Conservation (phyloP, 371 early-diverging fungal species). For the Mortierella sp. region DNA sequence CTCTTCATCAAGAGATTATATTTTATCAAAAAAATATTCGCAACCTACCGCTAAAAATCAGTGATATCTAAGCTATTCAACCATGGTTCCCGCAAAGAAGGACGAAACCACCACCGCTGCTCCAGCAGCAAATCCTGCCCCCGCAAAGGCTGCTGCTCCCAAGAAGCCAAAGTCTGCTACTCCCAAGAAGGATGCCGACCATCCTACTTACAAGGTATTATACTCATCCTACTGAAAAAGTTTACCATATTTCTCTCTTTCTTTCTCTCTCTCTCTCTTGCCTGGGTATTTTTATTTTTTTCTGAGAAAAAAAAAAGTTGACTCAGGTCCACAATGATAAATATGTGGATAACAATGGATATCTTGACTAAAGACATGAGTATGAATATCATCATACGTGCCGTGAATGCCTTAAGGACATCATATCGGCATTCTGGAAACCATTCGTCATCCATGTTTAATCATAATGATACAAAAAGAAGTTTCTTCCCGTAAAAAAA, state of each 20-base stretch:
- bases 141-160: slow-evolving; percentile 33
- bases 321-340: slow-evolving; percentile 37
- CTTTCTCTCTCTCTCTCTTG: background rate
- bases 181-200: slow-evolving; percentile 51
- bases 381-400: background rate
- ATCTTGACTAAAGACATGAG: background rate
- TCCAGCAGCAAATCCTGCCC: slow-evolving; percentile 22
- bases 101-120: slow-evolving; percentile 14
- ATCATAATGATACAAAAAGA: slow-evolving; percentile 16
- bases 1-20: background rate
- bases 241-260: slow-evolving; percentile 4
- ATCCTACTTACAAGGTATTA: slow-evolving; percentile 53
- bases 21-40: background rate
- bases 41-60: too few relatives aligned
- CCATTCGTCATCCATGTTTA: background rate
- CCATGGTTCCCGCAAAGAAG: slow-evolving; percentile 34
- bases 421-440: background rate
- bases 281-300: slow-evolving; percentile 18
- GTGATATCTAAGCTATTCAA: slow-evolving; percentile 5
- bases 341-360: slow-evolving; percentile 3
- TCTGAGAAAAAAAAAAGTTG: slow-evolving; percentile 23
- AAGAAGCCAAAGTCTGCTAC: slow-evolving; percentile 31
- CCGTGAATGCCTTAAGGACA: background rate
- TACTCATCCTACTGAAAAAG: background rate
- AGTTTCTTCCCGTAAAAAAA: slow-evolving; percentile 4